Percentiles rank a stretch among this genome's conserved stretches.
phyloP scores from a whole-genome alignment of 371 early-diverging fungal species.

The Apophysomyces trapeziformis region DNA sequence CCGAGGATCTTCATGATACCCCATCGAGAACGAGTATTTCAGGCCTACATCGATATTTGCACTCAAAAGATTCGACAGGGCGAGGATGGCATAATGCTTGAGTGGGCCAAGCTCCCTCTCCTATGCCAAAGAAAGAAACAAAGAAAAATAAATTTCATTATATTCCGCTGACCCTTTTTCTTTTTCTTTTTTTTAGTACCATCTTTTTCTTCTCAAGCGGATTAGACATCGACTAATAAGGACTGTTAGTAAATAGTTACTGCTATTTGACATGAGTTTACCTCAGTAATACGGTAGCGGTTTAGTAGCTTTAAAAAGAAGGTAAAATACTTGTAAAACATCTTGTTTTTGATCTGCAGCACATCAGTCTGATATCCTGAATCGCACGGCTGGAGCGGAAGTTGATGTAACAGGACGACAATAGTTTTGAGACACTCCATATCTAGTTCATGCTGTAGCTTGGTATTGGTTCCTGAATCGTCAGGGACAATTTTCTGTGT shows the following conservation, averaged over 20 bases:
- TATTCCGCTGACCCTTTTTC: neutral
- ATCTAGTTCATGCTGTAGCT: conserved; percentile 82
- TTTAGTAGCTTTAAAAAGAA: conserved; percentile 89
- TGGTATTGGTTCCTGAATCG: conserved; percentile 54
- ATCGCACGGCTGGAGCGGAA: conserved; percentile 84
- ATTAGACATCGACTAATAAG: neutral
- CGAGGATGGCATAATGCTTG: conserved; percentile 85
- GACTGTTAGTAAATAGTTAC: neutral
- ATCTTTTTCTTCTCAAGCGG: neutral
- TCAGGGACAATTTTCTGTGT: conserved; percentile 47
- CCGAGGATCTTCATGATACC: conserved; percentile 90
- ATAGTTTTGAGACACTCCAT: conserved; percentile 84
- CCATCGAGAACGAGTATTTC: conserved; percentile 88
- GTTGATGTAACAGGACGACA: conserved; percentile 75
- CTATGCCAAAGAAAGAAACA: conserved; percentile 11
- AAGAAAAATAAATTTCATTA: too few relatives aligned
- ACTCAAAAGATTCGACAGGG: conserved; percentile 86
- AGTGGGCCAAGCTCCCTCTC: conserved; percentile 66
- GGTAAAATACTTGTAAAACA: conserved; percentile 87
- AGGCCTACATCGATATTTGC: conserved; percentile 92
- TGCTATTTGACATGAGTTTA: conserved; percentile 13
- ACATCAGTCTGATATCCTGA: conserved; percentile 66
- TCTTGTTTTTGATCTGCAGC: conserved; percentile 71
- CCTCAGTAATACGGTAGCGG: conserved; percentile 78
- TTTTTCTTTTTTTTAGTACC: neutral